phyloP scores from a whole-genome alignment of 345 rosid genomes.

The Eucalyptus caleyi region DNA sequence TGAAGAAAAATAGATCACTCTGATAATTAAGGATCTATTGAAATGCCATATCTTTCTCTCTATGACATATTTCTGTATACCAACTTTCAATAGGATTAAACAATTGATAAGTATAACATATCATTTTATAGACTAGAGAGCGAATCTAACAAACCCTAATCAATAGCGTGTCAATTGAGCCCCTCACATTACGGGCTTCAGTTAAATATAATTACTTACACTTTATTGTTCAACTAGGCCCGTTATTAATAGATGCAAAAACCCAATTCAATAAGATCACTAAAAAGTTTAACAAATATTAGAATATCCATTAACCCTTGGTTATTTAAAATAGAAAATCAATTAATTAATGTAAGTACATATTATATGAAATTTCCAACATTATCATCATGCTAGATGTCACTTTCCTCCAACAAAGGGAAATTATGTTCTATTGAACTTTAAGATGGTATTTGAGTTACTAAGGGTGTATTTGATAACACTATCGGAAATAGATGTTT shows the following conservation, averaged over 20 bases:
- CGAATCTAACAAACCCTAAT: rapidly evolving
- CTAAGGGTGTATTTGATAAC: rapidly evolving
- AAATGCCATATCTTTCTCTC: rapidly evolving
- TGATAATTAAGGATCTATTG: rapidly evolving
- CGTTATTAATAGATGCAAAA: rapidly evolving
- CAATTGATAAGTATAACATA: rapidly evolving
- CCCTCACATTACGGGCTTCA: rapidly evolving
- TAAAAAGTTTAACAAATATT: rapidly evolving
- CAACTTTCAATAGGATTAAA: rapidly evolving
- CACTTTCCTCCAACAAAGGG: neutral
- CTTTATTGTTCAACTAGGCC: too few relatives aligned
- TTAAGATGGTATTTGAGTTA: neutral
- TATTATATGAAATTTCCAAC: too few relatives aligned
- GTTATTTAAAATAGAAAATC: too few relatives aligned
- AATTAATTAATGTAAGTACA: too few relatives aligned
- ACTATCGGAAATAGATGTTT: rapidly evolving
- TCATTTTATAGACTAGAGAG: rapidly evolving
- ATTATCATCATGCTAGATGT: neutral
- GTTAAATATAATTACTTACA: rapidly evolving
- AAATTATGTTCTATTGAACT: neutral
- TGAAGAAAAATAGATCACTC: rapidly evolving
- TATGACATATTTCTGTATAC: rapidly evolving
- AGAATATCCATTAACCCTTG: rapidly evolving
- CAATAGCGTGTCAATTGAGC: rapidly evolving
- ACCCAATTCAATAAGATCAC: too few relatives aligned